These are phyloP conservation scores for Alliaria petiolata DNA, from an alignment of 345 rosid species.

Conservation along the genomic window DNA sequence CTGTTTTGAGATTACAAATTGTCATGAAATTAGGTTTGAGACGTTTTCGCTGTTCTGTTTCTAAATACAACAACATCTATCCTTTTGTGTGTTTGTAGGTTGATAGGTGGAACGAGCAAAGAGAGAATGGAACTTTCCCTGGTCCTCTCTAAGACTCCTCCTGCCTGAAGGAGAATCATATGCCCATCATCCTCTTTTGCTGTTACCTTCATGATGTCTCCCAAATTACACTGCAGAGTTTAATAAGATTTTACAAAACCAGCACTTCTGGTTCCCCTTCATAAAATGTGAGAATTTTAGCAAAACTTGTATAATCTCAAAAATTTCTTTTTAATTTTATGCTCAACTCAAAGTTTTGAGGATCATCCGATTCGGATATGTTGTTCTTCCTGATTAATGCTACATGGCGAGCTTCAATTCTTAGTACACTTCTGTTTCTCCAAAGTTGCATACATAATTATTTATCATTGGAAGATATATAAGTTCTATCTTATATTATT, in stretches of 20 bases:
- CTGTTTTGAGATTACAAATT: not conserved
- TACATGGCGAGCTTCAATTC: not conserved
- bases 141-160: conserved; percentile 72
- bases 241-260: conserved; percentile 36
- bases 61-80: not conserved
- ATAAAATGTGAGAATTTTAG: conserved; percentile 33
- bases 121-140: conserved; percentile 96
- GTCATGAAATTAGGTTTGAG: not conserved
- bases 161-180: conserved; percentile 7
- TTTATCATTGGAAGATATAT: not conserved
- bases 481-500: not conserved
- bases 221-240: conserved; percentile 25
- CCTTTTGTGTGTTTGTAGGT: conserved; percentile 40
- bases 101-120: conserved; percentile 94
- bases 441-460: not conserved
- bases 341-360: conserved; percentile 24
- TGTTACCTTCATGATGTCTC: conserved; percentile 11
- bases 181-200: conserved; percentile 1
- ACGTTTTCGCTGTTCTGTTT: not conserved
- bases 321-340: not conserved
- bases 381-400: not conserved
- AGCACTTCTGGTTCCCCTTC: conserved; percentile 28
- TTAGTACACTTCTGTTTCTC: not conserved
- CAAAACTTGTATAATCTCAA: conserved; percentile 22
- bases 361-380: conserved; percentile 17